Base-by-base conservation (phyloP, 202 grass and related monocot genomes). In the Elaeis oleifera region DNA sequence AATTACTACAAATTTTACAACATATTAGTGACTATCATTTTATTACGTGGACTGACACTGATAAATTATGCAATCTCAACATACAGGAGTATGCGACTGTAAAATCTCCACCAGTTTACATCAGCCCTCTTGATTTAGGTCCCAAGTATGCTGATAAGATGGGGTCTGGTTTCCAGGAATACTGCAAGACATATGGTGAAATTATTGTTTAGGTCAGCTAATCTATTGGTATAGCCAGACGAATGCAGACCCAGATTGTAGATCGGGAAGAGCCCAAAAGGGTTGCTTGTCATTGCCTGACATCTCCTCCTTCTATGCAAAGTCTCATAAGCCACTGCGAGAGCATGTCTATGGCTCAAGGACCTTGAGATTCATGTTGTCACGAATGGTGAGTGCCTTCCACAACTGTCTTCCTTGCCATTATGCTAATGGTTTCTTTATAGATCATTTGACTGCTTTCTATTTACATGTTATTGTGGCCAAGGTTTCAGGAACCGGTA, bases 201-300 rank as follows among this genome's bases (percentile, higher is more conserved):
- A 82, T 72, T 99, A 99, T 71, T 92, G 89, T 73, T 77, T 99
- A 77, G 85, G 82, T 59, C 94, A 99, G 72, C 83, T 99, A 67
- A 94, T 99, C 60, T 94, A 99, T 80, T 99, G 94, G 94, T 99
- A 92, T 56, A 84, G 88, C 70, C 88, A 89, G 74, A 83, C 74
- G 11, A 99, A 92, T 68, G 75, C 82, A 29, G 94, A 99, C 36
- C 94, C 85, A 44, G 94, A 94, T 54, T 79, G 76, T 79, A 79
- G 88, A 94, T 69, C 94, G 64, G 80, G 77, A 31, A 86, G 88
- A 76, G 82, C 94, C 79, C 81, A 84, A 69, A 99, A 99, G 71
- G 94, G 94, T 69, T 99, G 94, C 75, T 78, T 94, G 82, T 89
- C 75, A 39, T 78, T 94, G 50, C 94, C 94, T 28, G 78, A 92